A percentile compares a stretch with the other conserved stretches of the same genome.
Conservation (phyloP, 2,329 filamentous ascomycete genomes). For the Coniochaeta sp. region DNA sequence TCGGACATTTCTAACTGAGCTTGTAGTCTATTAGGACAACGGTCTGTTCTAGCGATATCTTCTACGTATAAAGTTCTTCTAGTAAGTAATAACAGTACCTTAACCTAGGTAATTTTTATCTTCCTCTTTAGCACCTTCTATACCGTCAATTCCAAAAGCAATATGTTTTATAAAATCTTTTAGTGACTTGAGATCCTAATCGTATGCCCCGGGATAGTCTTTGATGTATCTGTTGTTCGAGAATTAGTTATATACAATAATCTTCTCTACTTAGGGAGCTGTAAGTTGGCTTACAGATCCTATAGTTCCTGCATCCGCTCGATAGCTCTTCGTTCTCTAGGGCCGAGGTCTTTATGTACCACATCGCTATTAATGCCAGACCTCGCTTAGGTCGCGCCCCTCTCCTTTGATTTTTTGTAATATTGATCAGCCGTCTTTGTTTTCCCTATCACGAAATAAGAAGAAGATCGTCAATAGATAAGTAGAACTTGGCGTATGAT, state of each 20-base stretch:
- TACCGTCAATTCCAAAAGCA: slow-evolving; percentile 5
- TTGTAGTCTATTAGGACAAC: not conserved
- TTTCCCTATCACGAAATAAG: not conserved
- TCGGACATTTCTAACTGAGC: not conserved
- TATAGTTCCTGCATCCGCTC: not conserved
- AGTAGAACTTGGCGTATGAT: not conserved
- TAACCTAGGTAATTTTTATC: not conserved
- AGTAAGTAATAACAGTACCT: not conserved
- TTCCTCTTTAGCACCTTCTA: not conserved
- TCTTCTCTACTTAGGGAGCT: no score
- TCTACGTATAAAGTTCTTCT: not conserved
- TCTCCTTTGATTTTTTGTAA: not conserved
- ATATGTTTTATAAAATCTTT: slow-evolving; percentile 6
- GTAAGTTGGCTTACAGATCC: not conserved
- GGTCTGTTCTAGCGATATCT: not conserved
- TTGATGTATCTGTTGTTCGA: slow-evolving; percentile 1
- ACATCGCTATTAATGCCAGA: not conserved
- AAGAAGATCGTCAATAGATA: not conserved
- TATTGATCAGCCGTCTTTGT: not conserved
- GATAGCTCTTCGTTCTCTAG: not conserved
- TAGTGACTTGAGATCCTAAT: slow-evolving; percentile 5
- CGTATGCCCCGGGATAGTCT: slow-evolving; percentile 4
- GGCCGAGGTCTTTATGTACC: not conserved
- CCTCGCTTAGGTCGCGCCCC: not conserved
- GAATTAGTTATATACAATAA: no score